Conservation (phyloP, 2,329 filamentous ascomycete genomes). For the Fonsecaea monophora region DNA sequence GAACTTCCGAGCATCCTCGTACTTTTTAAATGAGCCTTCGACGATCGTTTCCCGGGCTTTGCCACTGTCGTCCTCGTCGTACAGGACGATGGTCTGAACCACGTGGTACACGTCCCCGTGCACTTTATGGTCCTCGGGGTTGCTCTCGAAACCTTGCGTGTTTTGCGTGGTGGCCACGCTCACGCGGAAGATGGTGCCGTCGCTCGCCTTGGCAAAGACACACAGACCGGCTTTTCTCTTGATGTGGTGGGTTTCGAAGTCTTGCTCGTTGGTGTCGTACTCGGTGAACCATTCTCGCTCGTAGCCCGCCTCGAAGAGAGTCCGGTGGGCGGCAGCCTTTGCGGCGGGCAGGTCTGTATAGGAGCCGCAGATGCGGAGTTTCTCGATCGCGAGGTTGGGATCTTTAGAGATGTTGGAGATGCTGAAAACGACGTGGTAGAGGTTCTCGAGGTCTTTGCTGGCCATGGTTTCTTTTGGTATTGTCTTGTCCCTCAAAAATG, state of each 20-base stretch:
- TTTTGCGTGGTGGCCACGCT: conserved; percentile 41
- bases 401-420: conserved; percentile 40
- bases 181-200: conserved; percentile 42
- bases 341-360: conserved; percentile 40
- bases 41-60: conserved; percentile 39
- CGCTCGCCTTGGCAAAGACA: conserved; percentile 39
- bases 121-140: conserved; percentile 40
- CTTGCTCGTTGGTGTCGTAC: conserved; percentile 38
- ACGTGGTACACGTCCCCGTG: conserved; percentile 42
- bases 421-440: conserved; percentile 43
- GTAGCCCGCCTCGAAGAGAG: conserved; percentile 44
- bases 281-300: conserved; percentile 42
- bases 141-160: conserved; percentile 25
- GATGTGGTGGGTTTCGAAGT: conserved; percentile 33
- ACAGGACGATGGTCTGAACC: conserved; percentile 40
- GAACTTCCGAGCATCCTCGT: conserved; percentile 40
- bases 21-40: conserved; percentile 40
- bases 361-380: conserved; percentile 41
- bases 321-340: conserved; percentile 41
- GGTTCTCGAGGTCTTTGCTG: conserved; percentile 27
- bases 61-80: conserved; percentile 36
- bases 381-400: conserved; percentile 41
- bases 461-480: conserved; percentile 21
- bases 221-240: conserved; percentile 38
- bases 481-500: no score